These are phyloP conservation scores for Sextonia rubra DNA, from an alignment of 164 flowering plant species.

Conservation along the genomic window DNA sequence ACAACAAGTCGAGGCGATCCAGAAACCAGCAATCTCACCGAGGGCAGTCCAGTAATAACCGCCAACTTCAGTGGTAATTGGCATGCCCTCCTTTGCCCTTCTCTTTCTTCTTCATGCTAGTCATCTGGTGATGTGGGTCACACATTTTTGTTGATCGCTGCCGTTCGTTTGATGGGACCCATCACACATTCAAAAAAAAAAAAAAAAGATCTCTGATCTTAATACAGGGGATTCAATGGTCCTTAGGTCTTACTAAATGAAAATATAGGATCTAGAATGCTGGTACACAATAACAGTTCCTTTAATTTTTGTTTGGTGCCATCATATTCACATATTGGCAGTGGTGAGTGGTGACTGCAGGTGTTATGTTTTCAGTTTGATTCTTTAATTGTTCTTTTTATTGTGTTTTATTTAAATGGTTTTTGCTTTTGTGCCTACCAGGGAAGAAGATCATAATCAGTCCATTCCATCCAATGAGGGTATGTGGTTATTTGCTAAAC, in stretches of 20 bases:
- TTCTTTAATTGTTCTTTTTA: background rate
- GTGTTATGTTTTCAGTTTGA: background rate
- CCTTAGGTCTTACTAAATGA: background rate
- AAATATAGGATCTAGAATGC: too few species aligned
- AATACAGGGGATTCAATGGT: too few species aligned
- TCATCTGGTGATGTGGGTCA: background rate
- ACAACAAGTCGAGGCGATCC: constrained; percentile 43
- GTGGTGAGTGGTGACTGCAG: background rate
- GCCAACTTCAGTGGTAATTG: constrained; percentile 25
- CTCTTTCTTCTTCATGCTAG: background rate
- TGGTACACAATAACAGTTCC: background rate
- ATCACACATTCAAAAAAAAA: too few species aligned
- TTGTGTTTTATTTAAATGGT: background rate
- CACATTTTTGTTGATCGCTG: background rate
- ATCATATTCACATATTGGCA: background rate
- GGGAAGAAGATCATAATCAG: constrained; percentile 34
- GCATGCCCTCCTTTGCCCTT: background rate
- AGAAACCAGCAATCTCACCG: constrained; percentile 40
- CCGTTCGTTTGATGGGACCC: background rate
- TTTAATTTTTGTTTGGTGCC: too few species aligned
- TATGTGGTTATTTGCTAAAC: background rate
- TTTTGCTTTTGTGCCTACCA: constrained; percentile 14
- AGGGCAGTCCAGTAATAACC: constrained; percentile 38
- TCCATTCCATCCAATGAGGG: constrained; percentile 53
- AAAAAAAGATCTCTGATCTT: too few species aligned